phyloP scores from a whole-genome alignment of 345 rosid genomes.

The Sonneratia caseolaris region DNA sequence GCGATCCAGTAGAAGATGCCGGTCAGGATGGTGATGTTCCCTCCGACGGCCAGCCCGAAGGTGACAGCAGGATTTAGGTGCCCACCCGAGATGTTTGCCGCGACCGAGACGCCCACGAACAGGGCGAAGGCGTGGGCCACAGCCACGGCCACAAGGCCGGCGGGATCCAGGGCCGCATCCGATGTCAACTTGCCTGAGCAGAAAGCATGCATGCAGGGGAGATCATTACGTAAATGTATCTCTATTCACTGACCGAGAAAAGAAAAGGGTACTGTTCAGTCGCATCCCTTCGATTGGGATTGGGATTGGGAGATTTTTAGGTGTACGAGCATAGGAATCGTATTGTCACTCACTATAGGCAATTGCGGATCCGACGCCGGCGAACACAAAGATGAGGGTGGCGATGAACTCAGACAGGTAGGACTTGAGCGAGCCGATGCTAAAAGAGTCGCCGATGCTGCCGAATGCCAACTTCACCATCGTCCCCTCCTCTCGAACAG shows the following conservation, averaged over 20 bases:
- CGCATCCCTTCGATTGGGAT: too few species aligned
- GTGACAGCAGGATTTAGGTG: constrained; percentile 89
- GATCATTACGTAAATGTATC: too few species aligned
- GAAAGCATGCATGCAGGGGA: too few species aligned
- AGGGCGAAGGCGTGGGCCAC: constrained; percentile 77
- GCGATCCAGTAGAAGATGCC: constrained; percentile 84
- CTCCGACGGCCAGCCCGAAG: constrained; percentile 73
- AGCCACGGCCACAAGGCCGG: constrained; percentile 78
- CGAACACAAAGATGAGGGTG: constrained; percentile 87
- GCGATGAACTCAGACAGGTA: constrained; percentile 84
- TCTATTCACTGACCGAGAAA: too few species aligned
- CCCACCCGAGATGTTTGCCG: constrained; percentile 87
- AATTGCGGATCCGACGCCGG: constrained; percentile 86
- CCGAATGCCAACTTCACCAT: constrained; percentile 83
- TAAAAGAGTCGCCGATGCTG: constrained; percentile 64
- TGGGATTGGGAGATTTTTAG: not conserved
- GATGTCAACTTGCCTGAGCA: constrained; percentile 49
- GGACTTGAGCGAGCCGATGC: constrained; percentile 49
- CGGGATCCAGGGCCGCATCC: constrained; percentile 59
- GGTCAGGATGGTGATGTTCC: constrained; percentile 64
- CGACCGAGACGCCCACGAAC: constrained; percentile 70
- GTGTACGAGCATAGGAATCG: too few species aligned
- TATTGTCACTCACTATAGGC: constrained; percentile 38
- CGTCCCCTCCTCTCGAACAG: not conserved
- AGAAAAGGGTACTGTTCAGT: too few species aligned